Evolutionary conservation across 768 basidiomycete genomes (phyloP), one percentile per base, ranked within the genome.

Genomic region (Pisolithus tinctorius): DNA sequence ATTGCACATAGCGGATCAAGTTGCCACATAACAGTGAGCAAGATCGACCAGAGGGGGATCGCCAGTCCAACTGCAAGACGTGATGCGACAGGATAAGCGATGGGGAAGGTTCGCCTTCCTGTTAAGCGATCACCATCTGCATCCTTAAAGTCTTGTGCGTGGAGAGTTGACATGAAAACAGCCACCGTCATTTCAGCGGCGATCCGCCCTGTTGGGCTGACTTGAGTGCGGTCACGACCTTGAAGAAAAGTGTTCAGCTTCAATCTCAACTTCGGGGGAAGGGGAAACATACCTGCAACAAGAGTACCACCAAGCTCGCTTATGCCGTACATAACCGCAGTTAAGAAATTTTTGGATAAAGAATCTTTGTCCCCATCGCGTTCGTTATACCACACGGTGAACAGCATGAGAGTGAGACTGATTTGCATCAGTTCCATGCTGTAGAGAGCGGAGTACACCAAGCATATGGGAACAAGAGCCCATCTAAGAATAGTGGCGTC

Each of bases 331-430:
- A 69, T 71, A 37, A 61, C 34, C 2, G 65, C 71, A 14, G 70
- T 67, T 26, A 68, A 42, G 1, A 50, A 45, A 36, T 69, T 69
- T 31, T 70, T 63, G 30, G 58, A 49, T 0, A 65, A 7, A 60
- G 65, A 72, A 47, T 66, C 57, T 20, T 45, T 41, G 26, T 64
- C 52, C 5, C 63, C 60, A 23, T 58, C 52, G 3, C 64, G 48
- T 43, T 77, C 74, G 46, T 76, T 73, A 53, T 77, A 76, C 52
- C 69, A 59, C 13, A 69, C 40, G 17, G 69, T 59, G 49, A 68
- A 34, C 29, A 59, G 60, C 17, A 59, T 41, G 7, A 62, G 40
- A 4, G 63, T 45, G 26, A 64, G 52, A 53, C 74, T 75, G 37
- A 71, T 56, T 27, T 58, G 55, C 39, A 74, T 58, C 37, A 71